Evolutionary conservation across 768 basidiomycete genomes (phyloP), one percentile per base, ranked within the genome.

Genomic region (Russula olivacea): DNA sequence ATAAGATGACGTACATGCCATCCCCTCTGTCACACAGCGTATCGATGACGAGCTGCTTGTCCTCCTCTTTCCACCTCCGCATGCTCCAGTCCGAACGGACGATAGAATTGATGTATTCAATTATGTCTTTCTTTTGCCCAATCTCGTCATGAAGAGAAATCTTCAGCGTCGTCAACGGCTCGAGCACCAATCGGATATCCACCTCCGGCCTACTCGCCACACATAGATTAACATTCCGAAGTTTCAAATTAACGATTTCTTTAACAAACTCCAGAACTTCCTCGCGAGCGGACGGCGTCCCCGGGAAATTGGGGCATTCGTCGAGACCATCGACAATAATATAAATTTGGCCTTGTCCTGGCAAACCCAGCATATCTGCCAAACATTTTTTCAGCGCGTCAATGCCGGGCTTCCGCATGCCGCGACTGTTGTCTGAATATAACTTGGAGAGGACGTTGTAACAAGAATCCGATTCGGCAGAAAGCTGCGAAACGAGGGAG

Each of bases 401-500:
- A 47, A n/a, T 12, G 0, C 4, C 12, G 4, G 45, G 45, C 2
- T 47, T 14, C 3, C 21, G 45, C 11, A 3, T 47, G 4, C 45
- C n/a, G 3, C 2, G 8, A 11, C 4, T n/a, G 5, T 43, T n/a
- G 4, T 8, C 25, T 21, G 28, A 30, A 23, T 61, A 61, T 15
- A 53, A 17, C 5, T 28, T 23, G 51, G 58, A 49, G 23, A 61
- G 59, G 12, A 61, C 0, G 11, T 54, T 21, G 17, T 32, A 30
- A 3, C 14, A 45, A 17, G 59, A 15, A 28, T 61, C 32, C 6
- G 59, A 61, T 23, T 52, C 21, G 17, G 38, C 12, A 21, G 47
- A 52, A 2, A 61, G 51, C 10, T 61, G 59, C 5, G 23, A 38
- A 17, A 52, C 21, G 51, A 61, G 59, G 41, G 59, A 61, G 8